Evolutionary conservation across 75 land plant genomes (phyloP).

Genomic region (Sequoiadendron giganteum): DNA sequence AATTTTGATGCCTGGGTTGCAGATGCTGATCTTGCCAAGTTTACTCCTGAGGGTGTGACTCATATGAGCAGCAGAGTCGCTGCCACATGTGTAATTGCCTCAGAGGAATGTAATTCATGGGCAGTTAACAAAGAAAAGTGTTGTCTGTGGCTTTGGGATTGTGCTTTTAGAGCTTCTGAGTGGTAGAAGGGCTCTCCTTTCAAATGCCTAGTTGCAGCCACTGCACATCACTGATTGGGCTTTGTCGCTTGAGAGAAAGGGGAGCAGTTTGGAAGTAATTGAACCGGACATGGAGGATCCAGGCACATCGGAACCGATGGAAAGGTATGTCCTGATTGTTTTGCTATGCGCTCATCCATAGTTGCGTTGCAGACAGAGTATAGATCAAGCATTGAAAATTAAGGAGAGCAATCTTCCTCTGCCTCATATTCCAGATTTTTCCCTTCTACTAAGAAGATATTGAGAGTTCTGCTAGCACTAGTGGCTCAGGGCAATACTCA

Average conservation of each 20-base stretch:
- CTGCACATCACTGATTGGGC: conserved; percentile 85
- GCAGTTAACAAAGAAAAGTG: conserved; percentile 82
- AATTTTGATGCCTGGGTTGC: conserved; percentile 71
- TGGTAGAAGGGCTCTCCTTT: conserved; percentile 60
- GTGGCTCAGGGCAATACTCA: conserved; percentile 33
- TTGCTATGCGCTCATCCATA: conserved; percentile 83
- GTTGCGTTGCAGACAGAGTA: conserved; percentile 61
- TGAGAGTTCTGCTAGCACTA: conserved; percentile 47
- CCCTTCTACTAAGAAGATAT: conserved; percentile 59
- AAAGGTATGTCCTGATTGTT: conserved; percentile 65
- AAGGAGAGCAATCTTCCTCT: conserved; percentile 55
- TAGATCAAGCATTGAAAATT: conserved; percentile 72
- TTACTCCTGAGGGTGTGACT: conserved; percentile 74
- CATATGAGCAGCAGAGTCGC: conserved; percentile 85
- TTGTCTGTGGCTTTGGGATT: conserved; percentile 87
- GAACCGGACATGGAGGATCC: conserved; percentile 48
- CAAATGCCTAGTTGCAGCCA: conserved; percentile 19
- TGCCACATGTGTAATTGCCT: conserved; percentile 86
- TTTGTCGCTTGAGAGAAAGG: conserved; percentile 59
- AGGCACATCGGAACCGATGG: conserved; percentile 54
- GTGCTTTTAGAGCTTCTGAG: conserved; percentile 82
- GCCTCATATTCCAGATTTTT: conserved; percentile 74
- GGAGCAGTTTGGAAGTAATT: conserved; percentile 54
- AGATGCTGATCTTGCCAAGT: conserved; percentile 87
- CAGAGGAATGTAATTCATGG: conserved; percentile 85